A percentile compares a stretch with the other conserved stretches of the same genome.
phyloP scores from a whole-genome alignment of 805 yeast genomes.

The Nakazawaea wyomingensis region DNA sequence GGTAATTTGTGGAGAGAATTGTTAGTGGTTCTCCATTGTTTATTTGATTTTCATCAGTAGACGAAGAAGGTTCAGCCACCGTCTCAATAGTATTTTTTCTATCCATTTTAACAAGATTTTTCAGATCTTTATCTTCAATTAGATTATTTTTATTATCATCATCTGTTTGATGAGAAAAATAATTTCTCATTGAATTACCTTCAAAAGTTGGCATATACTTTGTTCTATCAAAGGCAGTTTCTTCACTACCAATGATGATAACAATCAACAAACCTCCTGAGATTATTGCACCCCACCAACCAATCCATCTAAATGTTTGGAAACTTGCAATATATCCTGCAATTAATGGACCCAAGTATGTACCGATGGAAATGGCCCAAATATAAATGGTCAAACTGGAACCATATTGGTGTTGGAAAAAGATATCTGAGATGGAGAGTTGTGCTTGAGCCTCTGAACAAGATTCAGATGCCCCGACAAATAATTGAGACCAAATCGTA shows the following conservation, averaged over 20 bases:
- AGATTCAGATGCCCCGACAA: conserved; percentile 76
- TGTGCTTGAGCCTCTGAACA: conserved; percentile 73
- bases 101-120: not conserved
- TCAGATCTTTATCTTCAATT: conserved; percentile 1
- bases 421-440: conserved; percentile 65
- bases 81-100: not conserved
- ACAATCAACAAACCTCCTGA: conserved; percentile 54
- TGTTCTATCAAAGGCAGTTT: conserved; percentile 61
- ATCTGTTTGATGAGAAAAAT: conserved; percentile 7
- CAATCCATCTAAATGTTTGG: conserved; percentile 75
- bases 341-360: conserved; percentile 72
- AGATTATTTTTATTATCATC: not conserved
- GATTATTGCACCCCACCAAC: conserved; percentile 60
- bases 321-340: conserved; percentile 58
- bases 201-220: conserved; percentile 23
- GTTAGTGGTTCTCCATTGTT: conserved; percentile 7
- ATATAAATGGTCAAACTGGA: conserved; percentile 68
- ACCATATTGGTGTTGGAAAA: conserved; percentile 73
- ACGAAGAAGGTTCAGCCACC: conserved; percentile 5
- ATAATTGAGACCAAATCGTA: conserved; percentile 71
- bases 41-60: conserved; percentile 9
- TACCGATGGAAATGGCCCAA: conserved; percentile 69
- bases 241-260: conserved; percentile 60
- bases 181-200: conserved; percentile 9
- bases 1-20: conserved; percentile 2